Evolutionary conservation across 805 yeast species (phyloP).

Genomic region (Candida sithepensis): DNA sequence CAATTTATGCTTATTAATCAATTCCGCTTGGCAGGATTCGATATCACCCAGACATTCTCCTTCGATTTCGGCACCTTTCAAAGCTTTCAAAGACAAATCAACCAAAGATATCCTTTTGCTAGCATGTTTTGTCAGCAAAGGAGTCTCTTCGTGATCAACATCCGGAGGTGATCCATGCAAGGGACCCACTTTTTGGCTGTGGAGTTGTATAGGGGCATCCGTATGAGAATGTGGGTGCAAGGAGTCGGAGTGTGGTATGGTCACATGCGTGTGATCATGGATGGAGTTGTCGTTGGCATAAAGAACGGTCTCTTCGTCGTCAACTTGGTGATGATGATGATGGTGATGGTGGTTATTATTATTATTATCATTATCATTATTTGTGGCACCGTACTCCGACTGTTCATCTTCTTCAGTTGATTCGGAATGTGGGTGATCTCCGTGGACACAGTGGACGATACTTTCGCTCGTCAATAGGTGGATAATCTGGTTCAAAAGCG

Average conservation of each 20-base stretch:
- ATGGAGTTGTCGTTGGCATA: neutral
- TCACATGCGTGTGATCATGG: neutral
- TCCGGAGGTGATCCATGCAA: neutral
- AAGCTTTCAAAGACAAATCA: constrained; percentile 29
- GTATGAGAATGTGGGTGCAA: neutral
- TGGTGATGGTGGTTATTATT: neutral
- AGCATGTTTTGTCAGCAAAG: neutral
- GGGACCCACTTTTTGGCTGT: neutral
- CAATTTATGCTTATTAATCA: constrained; percentile 21
- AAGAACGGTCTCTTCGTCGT: neutral
- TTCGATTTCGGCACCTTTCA: constrained; percentile 25
- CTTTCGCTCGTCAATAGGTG: constrained; percentile 78
- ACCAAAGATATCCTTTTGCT: constrained; percentile 21
- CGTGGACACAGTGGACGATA: constrained; percentile 82
- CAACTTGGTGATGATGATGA: no score
- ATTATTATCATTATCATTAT: constrained; percentile 1
- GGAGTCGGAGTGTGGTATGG: neutral
- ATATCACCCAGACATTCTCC: constrained; percentile 33
- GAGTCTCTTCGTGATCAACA: neutral
- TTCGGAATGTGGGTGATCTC: constrained; percentile 27
- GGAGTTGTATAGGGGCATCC: neutral
- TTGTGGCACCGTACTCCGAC: constrained; percentile 4
- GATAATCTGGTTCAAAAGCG: constrained; percentile 56
- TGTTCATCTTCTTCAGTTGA: constrained; percentile 7
- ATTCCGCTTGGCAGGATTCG: constrained; percentile 25